These are phyloP conservation scores for Nepenthes mirabilis DNA, from an alignment of 148 eudicot species.

Conservation along the genomic window DNA sequence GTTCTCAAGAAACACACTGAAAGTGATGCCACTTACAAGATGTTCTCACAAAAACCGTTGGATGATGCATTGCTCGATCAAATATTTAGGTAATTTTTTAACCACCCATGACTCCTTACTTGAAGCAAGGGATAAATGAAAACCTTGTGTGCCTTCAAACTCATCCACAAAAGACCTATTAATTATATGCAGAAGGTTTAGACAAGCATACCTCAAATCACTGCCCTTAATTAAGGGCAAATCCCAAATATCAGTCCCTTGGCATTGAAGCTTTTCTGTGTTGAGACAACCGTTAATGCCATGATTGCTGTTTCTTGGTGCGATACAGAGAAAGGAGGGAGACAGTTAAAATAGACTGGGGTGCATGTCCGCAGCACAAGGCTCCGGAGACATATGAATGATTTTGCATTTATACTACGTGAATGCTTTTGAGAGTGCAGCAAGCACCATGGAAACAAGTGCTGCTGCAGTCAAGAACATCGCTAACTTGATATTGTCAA, in stretches of 20 bases:
- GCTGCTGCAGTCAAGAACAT: constrained; percentile 91
- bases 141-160: no score
- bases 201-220: no score
- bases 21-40: constrained; percentile 60
- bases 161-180: no score
- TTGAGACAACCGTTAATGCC: no score
- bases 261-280: no score
- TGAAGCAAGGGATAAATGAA: no score
- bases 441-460: constrained; percentile 91
- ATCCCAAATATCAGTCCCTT: no score
- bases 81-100: constrained; percentile 51
- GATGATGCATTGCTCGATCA: constrained; percentile 60
- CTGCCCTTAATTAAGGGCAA: no score
- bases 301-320: no score
- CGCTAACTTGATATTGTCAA: constrained; percentile 65
- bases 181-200: no score
- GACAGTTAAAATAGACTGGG: constrained; percentile 74
- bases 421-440: constrained; percentile 94
- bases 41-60: constrained; percentile 71
- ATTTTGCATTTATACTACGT: constrained; percentile 65
- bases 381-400: constrained; percentile 81
- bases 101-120: no score
- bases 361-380: constrained; percentile 84
- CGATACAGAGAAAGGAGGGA: constrained; percentile 42
- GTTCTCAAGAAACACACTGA: constrained; percentile 52